Evolutionary conservation across 2,329 filamentous ascomycete species (phyloP), one percentile per base, ranked within the genome.

Genomic region (Aspergillus sp.): DNA sequence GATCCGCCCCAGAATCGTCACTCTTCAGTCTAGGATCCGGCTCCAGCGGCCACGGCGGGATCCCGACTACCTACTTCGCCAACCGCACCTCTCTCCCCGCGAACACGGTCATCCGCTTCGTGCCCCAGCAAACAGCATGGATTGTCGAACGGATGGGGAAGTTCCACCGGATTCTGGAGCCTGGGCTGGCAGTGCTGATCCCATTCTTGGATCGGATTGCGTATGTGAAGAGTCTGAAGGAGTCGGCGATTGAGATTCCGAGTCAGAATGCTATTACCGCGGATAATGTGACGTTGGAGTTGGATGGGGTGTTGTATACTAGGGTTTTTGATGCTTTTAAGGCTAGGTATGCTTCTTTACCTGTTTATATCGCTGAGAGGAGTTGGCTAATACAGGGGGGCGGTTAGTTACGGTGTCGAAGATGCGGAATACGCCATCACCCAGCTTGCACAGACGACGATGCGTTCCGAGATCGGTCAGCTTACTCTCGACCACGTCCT

Each of bases 121-220:
- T 98, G 38, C 93, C 93, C n/a, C 93, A 98, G 73, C 93, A 98
- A 76, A 97, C 91, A 60, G 93, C 93, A 69, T 98, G 93, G 93
- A 91, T 98, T 50, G 93, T 98, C 49, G 93, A 98, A 80, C 90
- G 93, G 65, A 98, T 98, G 93, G 93, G 93, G 62, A 93, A 90
- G 72, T 98, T 95, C 75, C 86, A 88, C 73, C 82, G 90, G 51
- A 96, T 98, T 62, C 76, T 98, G 44, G 82, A 96, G 61, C 93
- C 93, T 3, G 93, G 93, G 49, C 77, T 98, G 53, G 90, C 93
- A 19, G 79, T 98, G 53, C 74, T 98, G 58, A 78, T 93, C 47
- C 93, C 93, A 1, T 86, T 97, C 57, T 74, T 98, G 68, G 93
- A 98, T 72, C 86, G 90, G 53, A 97, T 98, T 68, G 87, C 93